These are phyloP conservation scores for Linum trigynum DNA, from an alignment of 345 rosid genomes.

Conservation along the genomic window DNA sequence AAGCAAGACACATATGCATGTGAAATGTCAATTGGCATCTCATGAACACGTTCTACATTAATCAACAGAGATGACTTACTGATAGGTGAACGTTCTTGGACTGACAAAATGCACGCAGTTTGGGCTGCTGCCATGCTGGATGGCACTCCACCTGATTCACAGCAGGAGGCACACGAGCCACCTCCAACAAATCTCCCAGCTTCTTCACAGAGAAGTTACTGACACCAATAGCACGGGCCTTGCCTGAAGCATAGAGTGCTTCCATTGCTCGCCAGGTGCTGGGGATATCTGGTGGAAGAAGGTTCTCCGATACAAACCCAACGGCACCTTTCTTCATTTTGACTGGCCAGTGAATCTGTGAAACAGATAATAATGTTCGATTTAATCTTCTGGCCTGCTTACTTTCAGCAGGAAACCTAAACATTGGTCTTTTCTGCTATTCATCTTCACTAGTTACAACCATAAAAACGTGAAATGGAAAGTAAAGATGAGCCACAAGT, in stretches of 20 bases:
- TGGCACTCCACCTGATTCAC: conserved; percentile 9
- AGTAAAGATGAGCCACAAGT: too few relatives aligned
- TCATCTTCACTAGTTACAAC: too few relatives aligned
- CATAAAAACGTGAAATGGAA: too few relatives aligned
- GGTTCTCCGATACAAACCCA: neutral
- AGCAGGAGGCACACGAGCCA: conserved; percentile 10
- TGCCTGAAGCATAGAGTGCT: conserved; percentile 6
- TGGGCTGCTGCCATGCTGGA: conserved; percentile 8
- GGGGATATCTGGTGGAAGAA: neutral
- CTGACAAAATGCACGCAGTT: neutral
- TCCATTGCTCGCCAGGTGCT: conserved; percentile 10
- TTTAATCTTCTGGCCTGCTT: too few relatives aligned
- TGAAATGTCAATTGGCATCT: neutral
- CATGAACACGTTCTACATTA: neutral
- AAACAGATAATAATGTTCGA: neutral
- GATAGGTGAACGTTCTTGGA: conserved; percentile 4
- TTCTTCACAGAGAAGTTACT: conserved; percentile 8
- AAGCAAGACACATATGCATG: neutral
- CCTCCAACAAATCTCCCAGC: conserved; percentile 6
- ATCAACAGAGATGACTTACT: neutral
- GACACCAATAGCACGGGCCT: conserved; percentile 6
- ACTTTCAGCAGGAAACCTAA: too few relatives aligned
- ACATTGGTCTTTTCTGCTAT: too few relatives aligned
- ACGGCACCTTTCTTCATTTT: neutral
- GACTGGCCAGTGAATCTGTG: conserved; percentile 8